A percentile compares a stretch with the other conserved stretches of the same genome.
Evolutionary conservation across 2,329 filamentous ascomycete species (phyloP).

Genomic region (Aspergillus chevalieri): DNA sequence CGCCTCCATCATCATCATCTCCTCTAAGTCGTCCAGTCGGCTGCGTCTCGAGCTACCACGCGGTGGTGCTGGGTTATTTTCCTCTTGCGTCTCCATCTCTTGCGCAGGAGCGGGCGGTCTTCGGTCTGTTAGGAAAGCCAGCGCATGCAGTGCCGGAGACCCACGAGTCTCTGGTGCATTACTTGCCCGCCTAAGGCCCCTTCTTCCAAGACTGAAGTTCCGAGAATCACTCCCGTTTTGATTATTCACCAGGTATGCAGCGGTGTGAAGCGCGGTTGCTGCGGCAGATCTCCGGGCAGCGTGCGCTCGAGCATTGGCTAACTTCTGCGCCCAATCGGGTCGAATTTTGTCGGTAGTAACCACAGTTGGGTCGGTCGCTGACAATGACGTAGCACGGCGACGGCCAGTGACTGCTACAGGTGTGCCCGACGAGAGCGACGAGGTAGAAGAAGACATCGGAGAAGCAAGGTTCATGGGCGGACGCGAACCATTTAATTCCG

Average conservation of each 20-base stretch:
- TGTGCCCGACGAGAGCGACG: slow-evolving; percentile 62
- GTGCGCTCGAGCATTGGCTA: slow-evolving; percentile 77
- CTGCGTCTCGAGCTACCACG: slow-evolving; percentile 52
- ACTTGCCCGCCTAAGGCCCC: slow-evolving; percentile 43
- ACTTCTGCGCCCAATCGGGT: slow-evolving; percentile 89
- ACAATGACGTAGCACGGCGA: slow-evolving; percentile 63
- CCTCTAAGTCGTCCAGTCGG: slow-evolving; percentile 82
- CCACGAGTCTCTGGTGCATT: slow-evolving; percentile 28
- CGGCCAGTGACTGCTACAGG: slow-evolving; percentile 37
- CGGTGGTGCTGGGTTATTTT: slow-evolving; percentile 33
- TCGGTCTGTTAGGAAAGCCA: slow-evolving; percentile 44
- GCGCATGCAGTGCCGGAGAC: slow-evolving; percentile 39
- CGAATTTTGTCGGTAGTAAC: slow-evolving; percentile 89
- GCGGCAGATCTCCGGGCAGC: slow-evolving; percentile 81
- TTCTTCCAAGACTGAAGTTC: slow-evolving; percentile 52
- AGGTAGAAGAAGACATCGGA: slow-evolving; percentile 83
- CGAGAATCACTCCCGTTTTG: slow-evolving; percentile 41
- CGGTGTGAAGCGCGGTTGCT: slow-evolving; percentile 88
- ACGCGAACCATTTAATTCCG: slow-evolving; percentile 44
- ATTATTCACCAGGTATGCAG: slow-evolving; percentile 77
- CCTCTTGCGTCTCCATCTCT: slow-evolving; percentile 32
- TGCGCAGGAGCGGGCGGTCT: slow-evolving; percentile 26
- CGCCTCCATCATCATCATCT: slow-evolving; percentile 98
- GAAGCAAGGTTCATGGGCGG: slow-evolving; percentile 52
- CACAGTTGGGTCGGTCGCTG: slow-evolving; percentile 75